A percentile compares a stretch with the other conserved stretches of the same genome.
Conservation (phyloP, 2,329 filamentous ascomycete genomes). For the Diplodia seriata region DNA sequence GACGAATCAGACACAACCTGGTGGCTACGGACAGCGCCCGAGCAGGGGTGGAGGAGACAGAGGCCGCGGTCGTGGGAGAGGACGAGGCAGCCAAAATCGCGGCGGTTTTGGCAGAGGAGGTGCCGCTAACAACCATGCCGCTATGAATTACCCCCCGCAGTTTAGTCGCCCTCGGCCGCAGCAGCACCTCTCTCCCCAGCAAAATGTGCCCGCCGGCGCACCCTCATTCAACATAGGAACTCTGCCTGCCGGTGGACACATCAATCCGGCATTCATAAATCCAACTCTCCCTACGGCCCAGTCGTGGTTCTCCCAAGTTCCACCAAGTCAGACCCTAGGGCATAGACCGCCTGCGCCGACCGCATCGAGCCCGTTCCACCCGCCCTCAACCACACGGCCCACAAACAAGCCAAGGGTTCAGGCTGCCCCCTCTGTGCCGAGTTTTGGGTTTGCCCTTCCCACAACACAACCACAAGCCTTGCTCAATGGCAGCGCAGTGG, state of each 20-base stretch:
- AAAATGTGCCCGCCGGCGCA: constrained; percentile 1
- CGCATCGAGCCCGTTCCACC: background rate
- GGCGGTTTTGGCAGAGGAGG: constrained; percentile 27
- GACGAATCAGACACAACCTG: constrained; percentile 40
- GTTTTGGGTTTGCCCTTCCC: constrained; percentile 47
- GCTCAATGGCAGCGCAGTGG: background rate
- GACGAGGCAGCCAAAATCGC: constrained; percentile 37
- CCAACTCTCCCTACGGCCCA: background rate
- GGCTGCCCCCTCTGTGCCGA: constrained; percentile 43
- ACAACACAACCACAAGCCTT: background rate
- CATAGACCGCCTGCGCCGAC: background rate
- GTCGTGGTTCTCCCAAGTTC: constrained; percentile 7
- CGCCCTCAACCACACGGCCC: background rate
- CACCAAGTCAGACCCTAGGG: background rate
- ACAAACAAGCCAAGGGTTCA: constrained; percentile 21
- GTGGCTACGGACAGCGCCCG: constrained; percentile 18
- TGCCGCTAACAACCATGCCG: constrained; percentile 10
- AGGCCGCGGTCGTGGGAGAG: constrained; percentile 42
- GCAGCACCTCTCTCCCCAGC: background rate
- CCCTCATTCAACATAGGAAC: background rate
- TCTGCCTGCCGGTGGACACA: constrained; percentile 32
- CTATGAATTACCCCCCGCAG: background rate
- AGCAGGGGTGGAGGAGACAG: constrained; percentile 31
- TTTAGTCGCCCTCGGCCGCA: background rate
- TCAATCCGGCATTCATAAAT: constrained; percentile 36